These are phyloP conservation scores for Stephanodiscus minutulus DNA, from an alignment of 108 stramenopile genomes.

Conservation along the genomic window DNA sequence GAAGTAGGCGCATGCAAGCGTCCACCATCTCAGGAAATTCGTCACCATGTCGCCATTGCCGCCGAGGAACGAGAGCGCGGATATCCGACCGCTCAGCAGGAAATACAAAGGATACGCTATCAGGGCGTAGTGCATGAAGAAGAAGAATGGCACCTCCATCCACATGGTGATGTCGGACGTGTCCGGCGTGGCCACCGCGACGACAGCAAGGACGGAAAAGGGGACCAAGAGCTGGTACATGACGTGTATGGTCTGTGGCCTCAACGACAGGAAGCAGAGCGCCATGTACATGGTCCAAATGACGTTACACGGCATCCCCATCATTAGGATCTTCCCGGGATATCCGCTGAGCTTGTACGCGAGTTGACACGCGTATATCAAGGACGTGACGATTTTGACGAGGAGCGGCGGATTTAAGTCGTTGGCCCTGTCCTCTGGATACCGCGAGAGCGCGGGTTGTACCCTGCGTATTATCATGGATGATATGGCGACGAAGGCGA, in stretches of 20 bases:
- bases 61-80: constrained; percentile 26
- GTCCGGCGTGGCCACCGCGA: constrained; percentile 51
- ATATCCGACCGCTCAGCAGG: constrained; percentile 28
- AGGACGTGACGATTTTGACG: constrained; percentile 34
- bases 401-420: constrained; percentile 29
- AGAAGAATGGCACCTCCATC: constrained; percentile 52
- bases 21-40: constrained; percentile 48
- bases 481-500: constrained; percentile 28
- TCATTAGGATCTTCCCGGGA: constrained; percentile 46
- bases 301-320: constrained; percentile 54
- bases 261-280: constrained; percentile 35
- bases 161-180: constrained; percentile 51
- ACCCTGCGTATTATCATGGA: constrained; percentile 20
- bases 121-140: constrained; percentile 48
- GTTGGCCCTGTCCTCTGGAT: constrained; percentile 30
- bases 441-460: constrained; percentile 29
- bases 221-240: constrained; percentile 44
- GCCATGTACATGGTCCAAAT: constrained; percentile 46
- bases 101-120: constrained; percentile 42
- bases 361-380: constrained; percentile 33
- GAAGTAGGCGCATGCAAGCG: constrained; percentile 45
- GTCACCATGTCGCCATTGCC: constrained; percentile 20
- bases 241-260: constrained; percentile 39
- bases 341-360: constrained; percentile 50
- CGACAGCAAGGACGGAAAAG: constrained; percentile 45